Conservation (phyloP, 2,329 filamentous ascomycete species). For the Fusarium annulatum region DNA sequence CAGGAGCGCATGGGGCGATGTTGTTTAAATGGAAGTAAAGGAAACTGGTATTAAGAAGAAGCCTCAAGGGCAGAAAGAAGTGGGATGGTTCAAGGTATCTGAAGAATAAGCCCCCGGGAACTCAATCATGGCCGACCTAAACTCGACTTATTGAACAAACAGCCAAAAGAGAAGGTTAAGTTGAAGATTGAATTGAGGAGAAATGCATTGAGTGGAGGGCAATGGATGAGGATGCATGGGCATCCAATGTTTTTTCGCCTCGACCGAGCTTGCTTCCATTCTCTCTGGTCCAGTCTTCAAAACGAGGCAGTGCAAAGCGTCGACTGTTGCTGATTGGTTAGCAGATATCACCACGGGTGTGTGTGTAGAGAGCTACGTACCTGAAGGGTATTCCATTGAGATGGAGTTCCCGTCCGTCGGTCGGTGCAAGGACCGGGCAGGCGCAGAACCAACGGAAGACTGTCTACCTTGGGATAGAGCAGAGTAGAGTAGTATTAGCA, state of each 20-base stretch:
- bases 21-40: conserved; percentile 18
- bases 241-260: conserved; percentile 24
- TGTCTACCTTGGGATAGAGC: conserved; percentile 12
- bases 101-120: background rate
- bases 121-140: conserved; percentile 11
- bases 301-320: conserved; percentile 41
- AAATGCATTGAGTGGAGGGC: conserved; percentile 14
- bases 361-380: background rate
- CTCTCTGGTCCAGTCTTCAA: background rate
- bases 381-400: background rate
- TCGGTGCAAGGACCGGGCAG: conserved; percentile 23
- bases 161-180: conserved; percentile 7
- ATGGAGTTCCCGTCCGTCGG: background rate
- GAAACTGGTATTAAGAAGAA: conserved; percentile 18
- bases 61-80: conserved; percentile 19
- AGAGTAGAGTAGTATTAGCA: conserved; percentile 8
- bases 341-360: conserved; percentile 2
- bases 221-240: conserved; percentile 3
- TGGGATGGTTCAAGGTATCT: background rate
- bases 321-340: conserved; percentile 23
- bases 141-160: background rate
- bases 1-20: conserved; percentile 33
- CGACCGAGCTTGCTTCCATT: conserved; percentile 5
- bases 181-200: conserved; percentile 22
- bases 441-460: conserved; percentile 22